Percentiles rank a stretch among this genome's conserved stretches.
Conservation (phyloP, 768 basidiomycete genomes). For the Russula compacta region DNA sequence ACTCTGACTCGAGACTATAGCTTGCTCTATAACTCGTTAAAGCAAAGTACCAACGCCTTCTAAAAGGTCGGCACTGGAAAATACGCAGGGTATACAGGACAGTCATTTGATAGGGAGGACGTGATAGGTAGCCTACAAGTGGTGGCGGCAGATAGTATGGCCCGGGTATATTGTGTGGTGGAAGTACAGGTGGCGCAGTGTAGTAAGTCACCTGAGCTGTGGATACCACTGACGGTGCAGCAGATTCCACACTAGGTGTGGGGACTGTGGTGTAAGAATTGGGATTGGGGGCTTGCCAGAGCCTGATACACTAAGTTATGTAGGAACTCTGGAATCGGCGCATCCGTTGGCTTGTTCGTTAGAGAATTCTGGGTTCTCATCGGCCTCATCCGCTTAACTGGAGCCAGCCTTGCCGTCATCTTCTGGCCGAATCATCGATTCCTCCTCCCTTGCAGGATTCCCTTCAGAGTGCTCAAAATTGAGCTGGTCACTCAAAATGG, state of each 20-base stretch:
- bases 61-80: not conserved
- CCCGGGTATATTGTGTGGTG: not conserved
- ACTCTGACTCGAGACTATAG: not conserved
- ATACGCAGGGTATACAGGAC: not conserved
- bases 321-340: not conserved
- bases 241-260: not conserved
- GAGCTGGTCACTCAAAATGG: not conserved
- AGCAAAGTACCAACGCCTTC: not conserved
- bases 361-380: not conserved
- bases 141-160: not conserved
- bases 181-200: not conserved
- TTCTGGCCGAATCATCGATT: not conserved
- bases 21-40: not conserved
- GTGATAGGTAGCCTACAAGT: not conserved
- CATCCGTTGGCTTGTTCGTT: not conserved
- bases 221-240: not conserved
- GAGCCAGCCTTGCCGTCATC: not conserved
- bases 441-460: not conserved
- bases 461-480: not conserved
- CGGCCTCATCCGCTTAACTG: not conserved
- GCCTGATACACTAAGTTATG: not conserved
- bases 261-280: not conserved
- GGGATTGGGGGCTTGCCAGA: not conserved
- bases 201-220: not conserved
- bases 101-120: slow-evolving; percentile 2